Conservation (phyloP, 2,329 filamentous ascomycete genomes). For the Pseudogymnoascus sp. region DNA sequence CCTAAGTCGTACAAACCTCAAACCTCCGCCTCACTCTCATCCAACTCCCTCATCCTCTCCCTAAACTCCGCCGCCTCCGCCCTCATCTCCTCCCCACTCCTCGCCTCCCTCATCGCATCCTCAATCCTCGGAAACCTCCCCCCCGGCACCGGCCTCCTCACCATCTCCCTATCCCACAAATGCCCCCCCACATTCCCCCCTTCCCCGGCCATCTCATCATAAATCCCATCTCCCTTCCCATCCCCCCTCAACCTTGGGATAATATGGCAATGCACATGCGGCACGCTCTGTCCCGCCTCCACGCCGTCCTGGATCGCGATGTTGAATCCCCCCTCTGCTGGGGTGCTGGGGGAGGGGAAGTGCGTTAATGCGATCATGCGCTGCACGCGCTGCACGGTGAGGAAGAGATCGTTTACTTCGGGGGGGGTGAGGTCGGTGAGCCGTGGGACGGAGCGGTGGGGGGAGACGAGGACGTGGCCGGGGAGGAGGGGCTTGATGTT, state of each 20-base stretch:
- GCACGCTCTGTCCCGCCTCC: conserved; percentile 86
- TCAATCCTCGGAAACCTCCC: conserved; percentile 61
- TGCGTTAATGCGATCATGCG: conserved; percentile 58
- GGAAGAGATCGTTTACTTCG: conserved; percentile 64
- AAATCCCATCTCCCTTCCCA: conserved; percentile 63
- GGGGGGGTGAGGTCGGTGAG: conserved; percentile 35
- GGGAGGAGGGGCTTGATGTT: conserved; percentile 93
- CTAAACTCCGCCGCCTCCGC: conserved; percentile 53
- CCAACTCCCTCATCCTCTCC: conserved; percentile 21
- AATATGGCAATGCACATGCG: conserved; percentile 88
- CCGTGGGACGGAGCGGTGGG: conserved; percentile 58
- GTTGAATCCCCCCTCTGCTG: conserved; percentile 68
- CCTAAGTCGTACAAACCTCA: neutral
- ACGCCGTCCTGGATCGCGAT: conserved; percentile 89
- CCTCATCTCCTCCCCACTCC: conserved; percentile 67
- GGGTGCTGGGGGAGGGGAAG: conserved; percentile 31
- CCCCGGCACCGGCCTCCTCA: conserved; percentile 38
- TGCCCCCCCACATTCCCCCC: conserved; percentile 73
- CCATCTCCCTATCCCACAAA: conserved; percentile 44
- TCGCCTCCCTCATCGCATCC: conserved; percentile 57
- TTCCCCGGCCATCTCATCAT: conserved; percentile 73
- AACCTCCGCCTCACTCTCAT: conserved; percentile 3
- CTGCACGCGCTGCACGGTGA: conserved; percentile 75
- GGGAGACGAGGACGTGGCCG: conserved; percentile 86
- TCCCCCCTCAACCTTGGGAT: conserved; percentile 60